phyloP scores from a whole-genome alignment of 1,284 basidiomycete species.

The Cryptococcus sp. region DNA sequence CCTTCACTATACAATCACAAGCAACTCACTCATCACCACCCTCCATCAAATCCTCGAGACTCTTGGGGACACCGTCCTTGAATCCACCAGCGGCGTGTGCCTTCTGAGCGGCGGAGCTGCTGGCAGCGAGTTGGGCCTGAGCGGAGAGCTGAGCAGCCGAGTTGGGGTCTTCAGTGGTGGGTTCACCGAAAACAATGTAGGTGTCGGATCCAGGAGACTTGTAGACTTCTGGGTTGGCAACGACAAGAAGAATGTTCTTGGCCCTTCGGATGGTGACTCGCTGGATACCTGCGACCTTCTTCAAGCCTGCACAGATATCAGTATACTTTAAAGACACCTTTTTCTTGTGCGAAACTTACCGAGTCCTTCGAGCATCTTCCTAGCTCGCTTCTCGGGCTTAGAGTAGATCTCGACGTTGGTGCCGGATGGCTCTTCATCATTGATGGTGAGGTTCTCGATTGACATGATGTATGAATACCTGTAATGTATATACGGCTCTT shows the following conservation, averaged over 20 bases:
- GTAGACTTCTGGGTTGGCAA: slow-evolving; percentile 93
- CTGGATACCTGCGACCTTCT: slow-evolving; percentile 87
- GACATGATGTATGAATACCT: slow-evolving; percentile 51
- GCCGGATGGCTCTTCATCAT: slow-evolving; percentile 61
- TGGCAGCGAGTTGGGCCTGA: slow-evolving; percentile 70
- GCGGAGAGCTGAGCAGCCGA: slow-evolving; percentile 75
- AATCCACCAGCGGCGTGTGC: slow-evolving; percentile 46
- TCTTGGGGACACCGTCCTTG: slow-evolving; percentile 54
- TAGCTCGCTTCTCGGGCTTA: slow-evolving; percentile 82
- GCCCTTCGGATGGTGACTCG: slow-evolving; percentile 91
- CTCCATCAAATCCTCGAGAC: slow-evolving; percentile 54
- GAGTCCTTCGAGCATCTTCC: slow-evolving; percentile 76
- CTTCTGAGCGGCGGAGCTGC: slow-evolving; percentile 44
- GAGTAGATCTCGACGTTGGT: slow-evolving; percentile 91
- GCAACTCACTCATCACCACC: slow-evolving; percentile 56
- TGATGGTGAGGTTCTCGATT: slow-evolving; percentile 57
- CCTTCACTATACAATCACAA: slow-evolving; percentile 1
- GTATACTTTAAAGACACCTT: neutral
- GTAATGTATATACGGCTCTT: neutral
- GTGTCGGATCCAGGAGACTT: slow-evolving; percentile 95
- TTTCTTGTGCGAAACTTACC: slow-evolving; percentile 48
- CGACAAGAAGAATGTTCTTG: slow-evolving; percentile 92
- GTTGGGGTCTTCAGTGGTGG: slow-evolving; percentile 93
- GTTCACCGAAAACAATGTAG: slow-evolving; percentile 99
- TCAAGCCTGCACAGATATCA: slow-evolving; percentile 52